Evolutionary conservation across 441 rosid genomes (phyloP).

Genomic region (Pelargonium fulgidum): DNA sequence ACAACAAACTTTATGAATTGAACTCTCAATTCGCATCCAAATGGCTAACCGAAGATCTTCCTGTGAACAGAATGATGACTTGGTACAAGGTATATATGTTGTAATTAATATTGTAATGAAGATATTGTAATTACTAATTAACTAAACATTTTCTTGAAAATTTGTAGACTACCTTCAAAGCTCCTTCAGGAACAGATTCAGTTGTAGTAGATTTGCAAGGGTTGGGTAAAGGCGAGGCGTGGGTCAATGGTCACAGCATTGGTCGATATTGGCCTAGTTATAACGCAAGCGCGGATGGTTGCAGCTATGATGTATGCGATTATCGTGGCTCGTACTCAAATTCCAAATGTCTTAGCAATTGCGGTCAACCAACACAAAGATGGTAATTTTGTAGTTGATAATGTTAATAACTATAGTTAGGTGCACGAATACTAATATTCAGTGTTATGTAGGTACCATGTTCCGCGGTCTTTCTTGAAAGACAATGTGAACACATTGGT

Average conservation of each 20-base stretch:
- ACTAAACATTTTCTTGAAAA: no score
- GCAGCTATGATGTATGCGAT: conserved; percentile 12
- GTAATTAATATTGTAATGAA: no score
- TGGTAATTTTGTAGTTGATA: neutral
- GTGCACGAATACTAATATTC: neutral
- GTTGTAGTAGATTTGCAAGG: conserved; percentile 26
- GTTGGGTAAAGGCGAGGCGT: conserved; percentile 24
- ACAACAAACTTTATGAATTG: conserved; percentile 13
- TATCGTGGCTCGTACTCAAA: conserved; percentile 19
- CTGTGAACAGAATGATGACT: conserved; percentile 9
- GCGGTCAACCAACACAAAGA: conserved; percentile 25
- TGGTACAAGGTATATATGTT: conserved; percentile 20
- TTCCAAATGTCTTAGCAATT: conserved; percentile 19
- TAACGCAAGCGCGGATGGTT: conserved; percentile 16
- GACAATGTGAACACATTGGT: conserved; percentile 13
- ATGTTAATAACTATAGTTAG: neutral
- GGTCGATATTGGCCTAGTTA: conserved; percentile 25
- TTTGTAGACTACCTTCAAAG: conserved; percentile 18
- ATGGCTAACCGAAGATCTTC: neutral
- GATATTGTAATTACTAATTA: no score
- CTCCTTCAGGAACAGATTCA: conserved; percentile 20
- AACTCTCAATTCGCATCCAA: neutral
- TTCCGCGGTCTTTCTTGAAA: conserved; percentile 20
- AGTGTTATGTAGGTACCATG: conserved; percentile 18
- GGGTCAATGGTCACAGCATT: conserved; percentile 25